These are phyloP conservation scores for Boletus subparvulus DNA, from an alignment of 768 basidiomycete species.

Conservation along the genomic window DNA sequence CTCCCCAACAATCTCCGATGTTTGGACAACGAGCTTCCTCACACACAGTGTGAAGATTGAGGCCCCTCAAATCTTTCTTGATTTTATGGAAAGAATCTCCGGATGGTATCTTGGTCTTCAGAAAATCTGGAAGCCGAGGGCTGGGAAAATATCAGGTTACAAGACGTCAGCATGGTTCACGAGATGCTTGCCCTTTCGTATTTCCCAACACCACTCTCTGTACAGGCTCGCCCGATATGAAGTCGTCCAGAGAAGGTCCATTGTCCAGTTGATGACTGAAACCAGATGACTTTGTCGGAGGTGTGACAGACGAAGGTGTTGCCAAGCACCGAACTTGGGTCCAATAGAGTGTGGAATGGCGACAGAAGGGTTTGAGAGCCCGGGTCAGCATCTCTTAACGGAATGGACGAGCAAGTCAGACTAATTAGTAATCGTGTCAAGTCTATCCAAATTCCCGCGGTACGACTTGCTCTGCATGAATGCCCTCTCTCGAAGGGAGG, in stretches of 20 bases:
- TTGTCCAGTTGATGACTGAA: slow-evolving; percentile 55
- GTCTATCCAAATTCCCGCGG: slow-evolving; percentile 1
- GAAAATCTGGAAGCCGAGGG: slow-evolving; percentile 79
- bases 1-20: slow-evolving; percentile 99
- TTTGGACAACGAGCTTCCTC: slow-evolving; percentile 99
- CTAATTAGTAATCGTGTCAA: slow-evolving; percentile 10
- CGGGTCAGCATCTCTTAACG: slow-evolving; percentile 9
- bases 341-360: slow-evolving; percentile 4
- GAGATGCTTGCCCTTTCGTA: slow-evolving; percentile 54
- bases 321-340: slow-evolving; percentile 44
- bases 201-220: slow-evolving; percentile 73
- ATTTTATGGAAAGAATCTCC: slow-evolving; percentile 88
- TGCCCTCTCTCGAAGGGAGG: slow-evolving; percentile 82
- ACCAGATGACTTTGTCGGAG: slow-evolving; percentile 32
- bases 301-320: slow-evolving; percentile 38
- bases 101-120: slow-evolving; percentile 91
- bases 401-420: neutral
- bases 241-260: slow-evolving; percentile 81
- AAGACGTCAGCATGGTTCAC: neutral
- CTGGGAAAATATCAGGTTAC: slow-evolving; percentile 38
- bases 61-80: slow-evolving; percentile 91
- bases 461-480: slow-evolving; percentile 52
- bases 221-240: slow-evolving; percentile 58
- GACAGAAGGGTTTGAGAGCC: slow-evolving; percentile 13
- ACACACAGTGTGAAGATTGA: slow-evolving; percentile 93